Conservation (phyloP, 2,329 filamentous ascomycete species). For the Emericellopsis atlantica region DNA sequence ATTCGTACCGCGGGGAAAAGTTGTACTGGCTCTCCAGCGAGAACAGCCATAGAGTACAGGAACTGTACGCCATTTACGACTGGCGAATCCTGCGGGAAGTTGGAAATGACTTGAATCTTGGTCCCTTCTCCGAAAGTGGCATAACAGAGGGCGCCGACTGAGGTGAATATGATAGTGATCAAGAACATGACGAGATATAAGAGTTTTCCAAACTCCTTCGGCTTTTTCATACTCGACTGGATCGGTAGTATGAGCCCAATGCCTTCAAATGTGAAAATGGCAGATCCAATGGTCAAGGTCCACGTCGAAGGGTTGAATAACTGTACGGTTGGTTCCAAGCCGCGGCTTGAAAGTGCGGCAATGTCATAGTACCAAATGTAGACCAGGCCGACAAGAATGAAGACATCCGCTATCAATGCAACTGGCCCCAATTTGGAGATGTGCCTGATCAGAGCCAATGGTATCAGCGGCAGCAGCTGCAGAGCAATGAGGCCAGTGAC, state of each 20-base stretch:
- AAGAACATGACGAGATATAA: slow-evolving; percentile 59
- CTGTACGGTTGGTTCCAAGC: slow-evolving; percentile 47
- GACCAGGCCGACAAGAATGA: slow-evolving; percentile 55
- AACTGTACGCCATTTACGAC: slow-evolving; percentile 69
- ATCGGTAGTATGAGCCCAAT: slow-evolving; percentile 68
- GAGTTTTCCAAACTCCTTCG: slow-evolving; percentile 52
- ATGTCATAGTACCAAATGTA: slow-evolving; percentile 69
- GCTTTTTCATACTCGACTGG: slow-evolving; percentile 61
- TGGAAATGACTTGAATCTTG: slow-evolving; percentile 63
- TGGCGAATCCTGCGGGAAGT: slow-evolving; percentile 57
- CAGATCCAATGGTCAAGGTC: slow-evolving; percentile 58
- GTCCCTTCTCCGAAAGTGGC: slow-evolving; percentile 59
- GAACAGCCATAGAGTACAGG: slow-evolving; percentile 59
- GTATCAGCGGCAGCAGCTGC: slow-evolving; percentile 52
- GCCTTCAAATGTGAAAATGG: slow-evolving; percentile 70
- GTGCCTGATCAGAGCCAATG: slow-evolving; percentile 58
- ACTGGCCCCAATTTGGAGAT: slow-evolving; percentile 61
- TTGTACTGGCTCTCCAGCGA: slow-evolving; percentile 64
- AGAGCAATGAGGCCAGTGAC: slow-evolving; percentile 46
- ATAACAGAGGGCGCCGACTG: slow-evolving; percentile 61
- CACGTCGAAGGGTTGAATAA: slow-evolving; percentile 59
- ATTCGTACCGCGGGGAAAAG: slow-evolving; percentile 64
- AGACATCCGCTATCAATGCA: slow-evolving; percentile 57
- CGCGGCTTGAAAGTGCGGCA: slow-evolving; percentile 36
- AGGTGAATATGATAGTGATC: slow-evolving; percentile 61